These are phyloP conservation scores for Lagenaria siceraria DNA, from an alignment of 306 rosid genomes.

Conservation along the genomic window DNA sequence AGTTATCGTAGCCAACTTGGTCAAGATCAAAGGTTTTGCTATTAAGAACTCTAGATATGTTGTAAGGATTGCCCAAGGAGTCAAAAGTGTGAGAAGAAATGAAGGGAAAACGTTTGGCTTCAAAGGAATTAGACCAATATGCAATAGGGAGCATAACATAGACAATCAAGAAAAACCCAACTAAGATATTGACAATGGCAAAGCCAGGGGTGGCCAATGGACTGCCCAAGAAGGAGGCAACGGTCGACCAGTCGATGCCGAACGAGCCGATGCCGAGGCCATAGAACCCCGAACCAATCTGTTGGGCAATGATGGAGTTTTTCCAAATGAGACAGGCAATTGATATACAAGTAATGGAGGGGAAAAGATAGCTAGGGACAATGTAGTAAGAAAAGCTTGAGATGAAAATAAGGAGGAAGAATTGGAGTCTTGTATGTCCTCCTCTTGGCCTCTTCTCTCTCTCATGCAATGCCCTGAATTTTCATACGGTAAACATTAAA, in stretches of 20 bases:
- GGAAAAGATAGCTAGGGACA: conserved; percentile 21
- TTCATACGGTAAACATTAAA: neutral
- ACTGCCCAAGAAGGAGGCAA: conserved; percentile 18
- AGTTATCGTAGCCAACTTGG: neutral
- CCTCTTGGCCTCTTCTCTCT: conserved; percentile 25
- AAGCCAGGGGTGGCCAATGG: conserved; percentile 25
- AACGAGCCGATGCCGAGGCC: conserved; percentile 35
- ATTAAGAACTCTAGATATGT: conserved; percentile 12
- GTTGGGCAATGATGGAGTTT: conserved; percentile 19
- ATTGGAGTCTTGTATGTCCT: conserved; percentile 25
- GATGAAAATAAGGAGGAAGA: conserved; percentile 13
- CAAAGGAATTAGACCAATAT: conserved; percentile 20
- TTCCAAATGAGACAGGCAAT: conserved; percentile 18
- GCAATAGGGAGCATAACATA: conserved; percentile 20
- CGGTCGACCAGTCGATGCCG: conserved; percentile 25
- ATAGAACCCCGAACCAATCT: conserved; percentile 23
- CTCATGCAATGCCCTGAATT: conserved; percentile 29
- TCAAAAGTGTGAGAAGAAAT: conserved; percentile 14
- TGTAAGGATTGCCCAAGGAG: conserved; percentile 8
- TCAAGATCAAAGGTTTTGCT: conserved; percentile 12
- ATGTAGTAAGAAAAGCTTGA: conserved; percentile 29
- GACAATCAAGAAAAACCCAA: conserved; percentile 16
- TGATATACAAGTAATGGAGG: conserved; percentile 17
- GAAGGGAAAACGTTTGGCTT: conserved; percentile 21
- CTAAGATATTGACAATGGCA: conserved; percentile 14